Evolutionary conservation across 139 green algal species (phyloP), one percentile per base, ranked within the genome.

Genomic region (Chlorella vulgaris): DNA sequence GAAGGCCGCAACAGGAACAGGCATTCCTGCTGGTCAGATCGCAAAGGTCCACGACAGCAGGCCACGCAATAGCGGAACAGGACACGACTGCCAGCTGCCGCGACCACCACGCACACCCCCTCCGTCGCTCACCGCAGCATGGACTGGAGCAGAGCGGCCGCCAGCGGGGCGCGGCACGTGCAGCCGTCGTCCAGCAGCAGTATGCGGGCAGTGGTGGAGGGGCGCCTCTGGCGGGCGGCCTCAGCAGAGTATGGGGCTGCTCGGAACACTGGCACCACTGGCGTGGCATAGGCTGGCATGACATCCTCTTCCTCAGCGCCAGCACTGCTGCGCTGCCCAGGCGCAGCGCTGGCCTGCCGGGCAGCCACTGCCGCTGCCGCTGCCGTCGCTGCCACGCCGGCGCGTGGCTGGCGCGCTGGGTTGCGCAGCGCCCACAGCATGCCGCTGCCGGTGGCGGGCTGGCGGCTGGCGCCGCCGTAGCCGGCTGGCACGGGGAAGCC

Each of bases 171-270:
- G 55, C 87, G 84, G 76, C 61, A 55, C n/a, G 53, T 43, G 53
- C 85, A 81, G 36, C 87, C 87, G 39, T 90, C 87, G 33, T 90
- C 87, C 19, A 90, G 26, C n/a, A 90, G 81, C 42, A 90, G 73
- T 47, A 90, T 79, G 47, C 68, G 74, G n/a, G 74, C 38, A 4
- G 74, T 70, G 39, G 74, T 38, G 10, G n/a, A 43, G 58, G 40
- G 39, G 53, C 15, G 77, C 2, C 74, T 51, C 58, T 69, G 53
- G 33, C 84, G 84, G 35, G 50, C 55, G 13, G 58, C 60, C 43
- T 88, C 84, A 6, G 84, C 84, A 22, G 43, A 51, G 42, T 84
- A 88, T 1, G 84, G 84, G 2, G 84, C 67, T 1, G 84, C 50
- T 10, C 84, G 51, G 60, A 83, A 88, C 22, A 88, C 84, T 1